Conservation (phyloP, 2,329 filamentous ascomycete genomes). For the Akanthomyces dipterigenus region DNA sequence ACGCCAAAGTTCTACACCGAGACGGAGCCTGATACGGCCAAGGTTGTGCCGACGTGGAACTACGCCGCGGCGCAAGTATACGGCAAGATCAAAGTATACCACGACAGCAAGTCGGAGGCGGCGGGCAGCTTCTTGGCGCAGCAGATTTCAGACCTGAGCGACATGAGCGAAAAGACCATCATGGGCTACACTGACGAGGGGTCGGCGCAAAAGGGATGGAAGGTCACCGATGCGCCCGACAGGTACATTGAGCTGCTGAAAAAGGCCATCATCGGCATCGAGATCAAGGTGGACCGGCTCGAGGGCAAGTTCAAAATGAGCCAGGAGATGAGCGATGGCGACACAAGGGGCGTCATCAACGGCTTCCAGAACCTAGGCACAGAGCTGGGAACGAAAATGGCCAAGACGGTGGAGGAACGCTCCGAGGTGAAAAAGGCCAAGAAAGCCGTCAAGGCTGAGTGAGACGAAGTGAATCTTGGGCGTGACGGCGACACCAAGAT, state of each 20-base stretch:
- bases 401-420: constrained; percentile 6
- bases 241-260: constrained; percentile 49
- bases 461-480: neutral
- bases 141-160: constrained; percentile 48
- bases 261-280: constrained; percentile 54
- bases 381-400: neutral
- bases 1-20: constrained; percentile 62
- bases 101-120: constrained; percentile 38
- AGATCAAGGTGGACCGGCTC: constrained; percentile 48
- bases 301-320: constrained; percentile 63
- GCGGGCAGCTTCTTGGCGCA: constrained; percentile 40
- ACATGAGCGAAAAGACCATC: constrained; percentile 42
- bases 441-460: constrained; percentile 2
- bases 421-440: constrained; percentile 4
- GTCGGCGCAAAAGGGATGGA: constrained; percentile 39
- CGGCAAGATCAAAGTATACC: constrained; percentile 48
- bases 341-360: constrained; percentile 48
- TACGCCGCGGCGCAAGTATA: constrained; percentile 61
- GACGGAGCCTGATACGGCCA: constrained; percentile 57
- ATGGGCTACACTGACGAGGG: constrained; percentile 43
- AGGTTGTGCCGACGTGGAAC: constrained; percentile 67
- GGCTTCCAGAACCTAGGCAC: constrained; percentile 38
- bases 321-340: constrained; percentile 48
- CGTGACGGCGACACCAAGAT: neutral
- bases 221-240: constrained; percentile 49